A percentile compares a stretch with the other conserved stretches of the same genome.
These are phyloP conservation scores for Evernia prunastri DNA, from an alignment of 495 filamentous ascomycete species.

Conservation along the genomic window DNA sequence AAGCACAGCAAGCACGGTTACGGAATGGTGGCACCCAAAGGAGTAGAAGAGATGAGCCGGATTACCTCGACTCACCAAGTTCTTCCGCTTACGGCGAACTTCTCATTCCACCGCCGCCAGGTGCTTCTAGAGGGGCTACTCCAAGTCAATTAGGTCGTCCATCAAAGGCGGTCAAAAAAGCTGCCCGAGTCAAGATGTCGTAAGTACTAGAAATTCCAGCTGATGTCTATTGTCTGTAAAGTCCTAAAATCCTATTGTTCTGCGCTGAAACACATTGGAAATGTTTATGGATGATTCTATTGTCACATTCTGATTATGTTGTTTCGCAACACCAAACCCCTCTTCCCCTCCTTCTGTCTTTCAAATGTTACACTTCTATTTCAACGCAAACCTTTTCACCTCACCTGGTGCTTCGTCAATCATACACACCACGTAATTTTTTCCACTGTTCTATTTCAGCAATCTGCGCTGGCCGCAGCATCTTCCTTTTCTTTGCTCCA, in stretches of 20 bases:
- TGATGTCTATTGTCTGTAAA: not conserved
- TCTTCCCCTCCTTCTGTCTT: not conserved
- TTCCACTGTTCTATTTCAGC: not conserved
- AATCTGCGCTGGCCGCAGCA: slow-evolving; percentile 6
- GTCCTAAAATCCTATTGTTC: not conserved
- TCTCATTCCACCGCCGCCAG: slow-evolving; percentile 31
- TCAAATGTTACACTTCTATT: not conserved
- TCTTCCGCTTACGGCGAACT: slow-evolving; percentile 28
- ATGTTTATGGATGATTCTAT: slow-evolving; percentile 3
- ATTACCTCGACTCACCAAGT: slow-evolving; percentile 24
- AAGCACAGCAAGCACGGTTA: slow-evolving; percentile 20
- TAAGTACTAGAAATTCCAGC: slow-evolving; percentile 39
- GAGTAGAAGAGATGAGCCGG: slow-evolving; percentile 29
- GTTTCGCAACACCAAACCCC: slow-evolving; percentile 10
- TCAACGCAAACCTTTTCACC: not conserved
- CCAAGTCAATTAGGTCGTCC: slow-evolving; percentile 43
- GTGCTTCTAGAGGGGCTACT: slow-evolving; percentile 52
- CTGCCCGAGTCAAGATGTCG: slow-evolving; percentile 62
- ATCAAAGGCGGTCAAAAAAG: slow-evolving; percentile 48
- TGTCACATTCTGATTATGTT: slow-evolving; percentile 8
- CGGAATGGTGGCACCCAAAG: slow-evolving; percentile 22
- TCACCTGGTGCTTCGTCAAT: not conserved
- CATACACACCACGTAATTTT: not conserved
- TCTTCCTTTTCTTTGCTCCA: not conserved
- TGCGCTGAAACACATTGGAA: slow-evolving; percentile 1